phyloP scores from a whole-genome alignment of 2,329 filamentous ascomycete genomes.

The Phialophora expanda region DNA sequence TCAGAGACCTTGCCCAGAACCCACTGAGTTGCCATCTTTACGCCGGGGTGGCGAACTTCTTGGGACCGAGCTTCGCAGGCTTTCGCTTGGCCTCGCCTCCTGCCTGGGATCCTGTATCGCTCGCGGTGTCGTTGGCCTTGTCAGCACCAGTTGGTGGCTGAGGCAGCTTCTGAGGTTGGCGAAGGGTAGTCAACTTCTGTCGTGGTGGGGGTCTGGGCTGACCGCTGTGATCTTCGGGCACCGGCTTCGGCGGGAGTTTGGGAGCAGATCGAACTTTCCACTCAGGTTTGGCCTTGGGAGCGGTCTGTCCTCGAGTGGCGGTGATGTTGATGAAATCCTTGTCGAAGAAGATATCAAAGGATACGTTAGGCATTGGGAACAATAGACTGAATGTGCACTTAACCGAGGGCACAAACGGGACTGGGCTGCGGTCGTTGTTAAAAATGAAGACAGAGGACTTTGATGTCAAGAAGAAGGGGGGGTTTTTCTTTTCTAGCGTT shows the following conservation, averaged over 20 bases:
- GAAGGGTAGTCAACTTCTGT: slow-evolving; percentile 37
- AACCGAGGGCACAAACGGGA: slow-evolving; percentile 6
- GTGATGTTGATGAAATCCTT: slow-evolving; percentile 42
- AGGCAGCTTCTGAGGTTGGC: slow-evolving; percentile 24
- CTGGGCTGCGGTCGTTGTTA: neutral
- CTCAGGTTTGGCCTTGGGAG: slow-evolving; percentile 41
- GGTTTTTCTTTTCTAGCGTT: slow-evolving; percentile 7
- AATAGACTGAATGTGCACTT: slow-evolving; percentile 5
- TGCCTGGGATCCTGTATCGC: slow-evolving; percentile 29
- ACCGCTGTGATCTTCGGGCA: slow-evolving; percentile 27
- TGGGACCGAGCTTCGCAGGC: slow-evolving; percentile 39
- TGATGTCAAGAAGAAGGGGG: slow-evolving; percentile 15
- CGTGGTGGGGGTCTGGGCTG: slow-evolving; percentile 32
- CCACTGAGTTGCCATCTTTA: slow-evolving; percentile 40
- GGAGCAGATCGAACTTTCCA: slow-evolving; percentile 41
- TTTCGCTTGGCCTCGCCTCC: slow-evolving; percentile 33
- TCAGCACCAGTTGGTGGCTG: slow-evolving; percentile 6
- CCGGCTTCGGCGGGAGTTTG: slow-evolving; percentile 40
- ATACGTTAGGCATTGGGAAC: slow-evolving; percentile 43
- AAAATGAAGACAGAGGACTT: neutral
- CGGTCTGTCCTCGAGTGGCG: slow-evolving; percentile 38
- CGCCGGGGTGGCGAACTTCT: slow-evolving; percentile 27
- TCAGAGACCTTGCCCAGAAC: slow-evolving; percentile 38
- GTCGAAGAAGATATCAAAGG: slow-evolving; percentile 42
- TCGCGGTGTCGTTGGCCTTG: slow-evolving; percentile 15